Evolutionary conservation across 2,329 filamentous ascomycete species (phyloP).

Genomic region (Ophiostoma piceae): DNA sequence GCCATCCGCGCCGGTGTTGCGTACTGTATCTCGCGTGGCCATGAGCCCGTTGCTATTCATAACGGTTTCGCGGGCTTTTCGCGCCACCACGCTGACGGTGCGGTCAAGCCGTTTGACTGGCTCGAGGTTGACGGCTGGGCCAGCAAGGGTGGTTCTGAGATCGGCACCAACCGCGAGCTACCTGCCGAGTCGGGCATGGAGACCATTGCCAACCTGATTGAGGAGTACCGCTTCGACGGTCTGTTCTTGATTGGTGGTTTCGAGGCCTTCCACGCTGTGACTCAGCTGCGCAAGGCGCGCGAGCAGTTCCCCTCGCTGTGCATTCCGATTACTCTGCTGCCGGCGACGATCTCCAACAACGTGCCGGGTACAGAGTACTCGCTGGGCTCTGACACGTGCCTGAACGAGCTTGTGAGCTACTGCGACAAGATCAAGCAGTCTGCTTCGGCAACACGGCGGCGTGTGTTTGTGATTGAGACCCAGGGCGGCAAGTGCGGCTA

Average conservation of each 20-base stretch:
- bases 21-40: conserved; percentile 87
- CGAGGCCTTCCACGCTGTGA: conserved; percentile 89
- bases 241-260: conserved; percentile 92
- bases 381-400: conserved; percentile 89
- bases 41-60: conserved; percentile 86
- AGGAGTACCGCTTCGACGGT: conserved; percentile 81
- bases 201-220: conserved; percentile 74
- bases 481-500: conserved; percentile 94
- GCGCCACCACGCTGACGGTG: conserved; percentile 79
- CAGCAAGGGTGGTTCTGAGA: conserved; percentile 93
- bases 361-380: conserved; percentile 97
- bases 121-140: conserved; percentile 93
- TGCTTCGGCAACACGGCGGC: conserved; percentile 83
- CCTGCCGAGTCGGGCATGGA: conserved; percentile 81
- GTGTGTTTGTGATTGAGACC: conserved; percentile 96
- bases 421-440: conserved; percentile 98
- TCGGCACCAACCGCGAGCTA: conserved; percentile 92
- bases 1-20: conserved; percentile 89
- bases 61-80: conserved; percentile 95
- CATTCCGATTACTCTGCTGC: conserved; percentile 85
- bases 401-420: conserved; percentile 91
- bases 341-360: conserved; percentile 98
- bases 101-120: conserved; percentile 84
- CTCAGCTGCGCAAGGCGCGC: conserved; percentile 76
- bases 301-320: conserved; percentile 76